These are phyloP conservation scores for Trichomonascaceae sp. DNA, from an alignment of 1,139 yeast genomes.

Conservation along the genomic window DNA sequence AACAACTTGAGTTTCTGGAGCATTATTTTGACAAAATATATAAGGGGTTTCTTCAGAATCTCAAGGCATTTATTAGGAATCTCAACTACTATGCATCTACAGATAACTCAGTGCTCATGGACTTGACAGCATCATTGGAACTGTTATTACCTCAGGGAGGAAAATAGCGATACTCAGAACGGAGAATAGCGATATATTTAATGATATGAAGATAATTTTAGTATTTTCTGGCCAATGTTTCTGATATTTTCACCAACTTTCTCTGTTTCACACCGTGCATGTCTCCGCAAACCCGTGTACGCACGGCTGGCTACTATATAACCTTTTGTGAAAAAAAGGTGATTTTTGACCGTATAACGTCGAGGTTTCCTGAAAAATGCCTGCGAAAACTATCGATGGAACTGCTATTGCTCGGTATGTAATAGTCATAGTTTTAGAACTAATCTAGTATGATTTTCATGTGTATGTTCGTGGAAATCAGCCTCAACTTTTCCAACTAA, in stretches of 20 bases:
- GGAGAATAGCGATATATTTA: background rate
- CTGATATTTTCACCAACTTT: too few species aligned
- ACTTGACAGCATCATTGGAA: slow-evolving; percentile 50
- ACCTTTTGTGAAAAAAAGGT: background rate
- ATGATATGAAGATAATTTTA: background rate
- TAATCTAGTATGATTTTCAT: background rate
- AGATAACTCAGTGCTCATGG: slow-evolving; percentile 53
- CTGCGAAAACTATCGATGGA: slow-evolving; percentile 50
- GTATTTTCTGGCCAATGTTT: too few species aligned
- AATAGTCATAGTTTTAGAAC: background rate
- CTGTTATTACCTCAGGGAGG: slow-evolving; percentile 8
- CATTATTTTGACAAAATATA: slow-evolving; percentile 47
- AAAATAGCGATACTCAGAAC: too few species aligned
- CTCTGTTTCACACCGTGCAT: background rate
- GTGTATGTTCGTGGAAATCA: background rate
- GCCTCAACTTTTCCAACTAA: background rate
- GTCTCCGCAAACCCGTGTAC: background rate
- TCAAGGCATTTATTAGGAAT: slow-evolving; percentile 50
- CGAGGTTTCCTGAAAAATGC: slow-evolving; percentile 3
- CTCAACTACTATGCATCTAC: slow-evolving; percentile 55
- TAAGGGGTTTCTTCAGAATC: slow-evolving; percentile 48
- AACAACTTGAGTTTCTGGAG: slow-evolving; percentile 34
- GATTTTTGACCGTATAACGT: background rate
- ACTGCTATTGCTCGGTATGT: slow-evolving; percentile 52
- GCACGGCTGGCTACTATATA: background rate